phyloP scores from a whole-genome alignment of 495 filamentous ascomycete genomes.

The Bathelium albidoporum region DNA sequence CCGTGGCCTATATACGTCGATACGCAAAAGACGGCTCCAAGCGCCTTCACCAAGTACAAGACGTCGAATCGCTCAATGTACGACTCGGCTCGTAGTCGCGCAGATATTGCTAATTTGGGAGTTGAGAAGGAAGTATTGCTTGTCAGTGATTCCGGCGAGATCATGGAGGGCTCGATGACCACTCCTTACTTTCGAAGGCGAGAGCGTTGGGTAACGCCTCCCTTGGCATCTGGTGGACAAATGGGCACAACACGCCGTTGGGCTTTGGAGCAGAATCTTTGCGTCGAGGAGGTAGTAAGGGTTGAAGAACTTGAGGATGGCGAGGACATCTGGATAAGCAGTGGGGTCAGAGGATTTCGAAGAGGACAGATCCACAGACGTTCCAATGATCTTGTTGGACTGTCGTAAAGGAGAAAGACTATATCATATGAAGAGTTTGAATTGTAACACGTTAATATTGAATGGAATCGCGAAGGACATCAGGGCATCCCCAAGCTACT shows the following conservation, averaged over 20 bases:
- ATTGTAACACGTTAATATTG: no score
- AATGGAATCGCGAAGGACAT: no score
- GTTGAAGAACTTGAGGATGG: conserved; percentile 51
- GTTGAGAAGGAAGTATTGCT: conserved; percentile 63
- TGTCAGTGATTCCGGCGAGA: conserved; percentile 51
- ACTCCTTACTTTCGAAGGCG: conserved; percentile 68
- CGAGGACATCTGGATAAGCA: conserved; percentile 76
- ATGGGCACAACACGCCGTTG: conserved; percentile 73
- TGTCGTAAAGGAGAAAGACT: background rate
- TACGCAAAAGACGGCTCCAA: conserved; percentile 14
- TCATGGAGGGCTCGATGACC: conserved; percentile 81
- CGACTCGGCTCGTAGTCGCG: conserved; percentile 22
- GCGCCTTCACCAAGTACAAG: conserved; percentile 27
- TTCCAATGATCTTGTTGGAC: background rate
- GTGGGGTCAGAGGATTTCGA: conserved; percentile 66
- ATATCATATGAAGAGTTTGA: no score
- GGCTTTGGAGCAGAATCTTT: conserved; percentile 53
- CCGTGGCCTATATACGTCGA: conserved; percentile 26
- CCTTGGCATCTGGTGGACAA: conserved; percentile 60
- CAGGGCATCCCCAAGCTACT: no score
- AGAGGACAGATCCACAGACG: background rate
- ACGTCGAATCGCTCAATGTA: conserved; percentile 27
- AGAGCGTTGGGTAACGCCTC: conserved; percentile 58
- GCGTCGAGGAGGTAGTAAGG: conserved; percentile 51
- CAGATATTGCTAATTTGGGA: conserved; percentile 40